A percentile compares a stretch with the other conserved stretches of the same genome.
Evolutionary conservation across 164 flowering plant species (phyloP).

Genomic region (Buxus sempervirens): DNA sequence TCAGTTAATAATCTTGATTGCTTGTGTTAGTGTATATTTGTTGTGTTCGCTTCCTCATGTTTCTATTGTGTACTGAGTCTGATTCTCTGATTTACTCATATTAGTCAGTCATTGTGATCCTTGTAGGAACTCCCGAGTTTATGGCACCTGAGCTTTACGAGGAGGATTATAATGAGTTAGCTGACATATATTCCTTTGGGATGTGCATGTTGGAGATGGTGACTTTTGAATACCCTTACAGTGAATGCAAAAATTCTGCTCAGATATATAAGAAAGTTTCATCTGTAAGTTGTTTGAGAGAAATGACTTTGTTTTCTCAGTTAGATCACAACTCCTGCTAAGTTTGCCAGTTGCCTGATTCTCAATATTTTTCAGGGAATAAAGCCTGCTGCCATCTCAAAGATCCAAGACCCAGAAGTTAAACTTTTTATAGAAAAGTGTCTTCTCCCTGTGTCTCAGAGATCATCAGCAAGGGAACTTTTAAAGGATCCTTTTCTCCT

Average conservation of each 20-base stretch:
- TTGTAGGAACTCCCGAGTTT: slow-evolving; percentile 63
- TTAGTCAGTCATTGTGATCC: neutral
- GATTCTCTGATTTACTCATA: neutral
- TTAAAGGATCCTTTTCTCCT: slow-evolving; percentile 62
- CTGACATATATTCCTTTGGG: slow-evolving; percentile 69
- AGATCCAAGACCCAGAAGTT: slow-evolving; percentile 43
- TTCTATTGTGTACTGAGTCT: neutral
- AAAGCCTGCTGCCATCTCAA: slow-evolving; percentile 57
- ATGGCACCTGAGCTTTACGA: slow-evolving; percentile 79
- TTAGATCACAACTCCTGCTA: neutral
- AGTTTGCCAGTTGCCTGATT: neutral
- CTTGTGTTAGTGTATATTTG: neutral
- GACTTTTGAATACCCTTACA: slow-evolving; percentile 65
- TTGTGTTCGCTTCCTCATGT: neutral
- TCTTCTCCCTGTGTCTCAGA: slow-evolving; percentile 45
- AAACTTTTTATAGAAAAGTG: slow-evolving; percentile 61
- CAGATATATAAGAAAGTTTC: slow-evolving; percentile 67
- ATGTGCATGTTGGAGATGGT: slow-evolving; percentile 78
- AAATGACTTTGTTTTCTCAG: neutral
- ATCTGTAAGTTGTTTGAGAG: slow-evolving; percentile 34
- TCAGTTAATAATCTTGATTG: neutral
- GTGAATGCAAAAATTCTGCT: slow-evolving; percentile 59
- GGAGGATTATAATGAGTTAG: slow-evolving; percentile 64
- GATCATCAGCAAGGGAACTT: slow-evolving; percentile 58
- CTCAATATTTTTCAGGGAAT: slow-evolving; percentile 43